Evolutionary conservation across 768 basidiomycete species (phyloP), one percentile per base, ranked within the genome.

Genomic region (Leccinum arenicola): DNA sequence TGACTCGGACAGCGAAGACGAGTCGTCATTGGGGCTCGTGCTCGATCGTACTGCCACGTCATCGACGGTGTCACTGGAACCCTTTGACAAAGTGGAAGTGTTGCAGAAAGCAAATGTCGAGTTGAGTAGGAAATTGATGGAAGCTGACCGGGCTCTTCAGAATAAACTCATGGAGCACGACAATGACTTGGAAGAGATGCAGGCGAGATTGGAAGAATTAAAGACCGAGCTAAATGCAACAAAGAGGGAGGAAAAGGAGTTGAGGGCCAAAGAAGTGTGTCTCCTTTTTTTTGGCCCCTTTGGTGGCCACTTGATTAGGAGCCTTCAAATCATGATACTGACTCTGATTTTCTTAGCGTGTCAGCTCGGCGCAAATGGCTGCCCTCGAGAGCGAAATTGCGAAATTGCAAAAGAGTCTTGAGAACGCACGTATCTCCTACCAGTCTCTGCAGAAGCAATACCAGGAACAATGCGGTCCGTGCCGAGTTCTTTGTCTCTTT

Each of bases 181-280:
- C 71, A 70, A 77, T n/a, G 88, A 94, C 66, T 73, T 95, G 29
- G 89, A 91, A 64, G 90, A 93, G 59, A 82, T 91, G 74, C 87
- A 95, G 66, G 75, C 74, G 4, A 79, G 83, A 31, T 70, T 96
- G 58, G 95, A 97, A 58, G 93, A 97, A 69, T 72, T 88, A 60
- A 77, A 82, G 62, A 82, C 78, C 12, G 95, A 97, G 72, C 77
- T 97, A 8, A 86, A 79, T 14, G 81, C 88, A 6, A 87, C 89
- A 5, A 91, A 92, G 72, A 82, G 91, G 43, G 94, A 98, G 66
- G 95, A 98, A 74, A 97, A 98, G 75, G 95, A 98, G 67, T 73
- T 96, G 63, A 80, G 91, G 49, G 78, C 83, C 12, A 95, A 95
- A 73, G 95, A 97, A 79, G 92, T 92, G 59, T 10, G 64, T 75